These are phyloP conservation scores for Chrysochromulina parva DNA, from an alignment of 78 protist species.

Conservation along the genomic window DNA sequence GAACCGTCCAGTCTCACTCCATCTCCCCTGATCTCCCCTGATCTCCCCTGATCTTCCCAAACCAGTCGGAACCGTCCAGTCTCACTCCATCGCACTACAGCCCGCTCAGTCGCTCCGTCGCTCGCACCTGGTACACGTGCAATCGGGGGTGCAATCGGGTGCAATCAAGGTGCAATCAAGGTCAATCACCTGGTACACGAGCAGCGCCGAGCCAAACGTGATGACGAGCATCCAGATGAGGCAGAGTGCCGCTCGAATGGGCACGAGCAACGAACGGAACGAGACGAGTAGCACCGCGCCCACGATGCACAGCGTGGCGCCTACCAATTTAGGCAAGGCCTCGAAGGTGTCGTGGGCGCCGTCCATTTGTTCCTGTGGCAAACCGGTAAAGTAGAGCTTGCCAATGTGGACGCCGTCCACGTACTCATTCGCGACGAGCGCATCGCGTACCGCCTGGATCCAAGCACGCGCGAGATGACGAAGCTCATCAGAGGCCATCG, in stretches of 20 bases:
- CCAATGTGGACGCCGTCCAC: neutral
- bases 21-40: too few relatives aligned
- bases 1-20: too few relatives aligned
- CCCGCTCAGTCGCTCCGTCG: too few relatives aligned
- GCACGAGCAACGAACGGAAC: conserved; percentile 59
- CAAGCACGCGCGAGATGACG: neutral
- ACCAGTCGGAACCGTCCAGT: too few relatives aligned
- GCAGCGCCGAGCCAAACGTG: conserved; percentile 28
- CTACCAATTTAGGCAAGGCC: conserved; percentile 8
- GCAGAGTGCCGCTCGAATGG: conserved; percentile 54
- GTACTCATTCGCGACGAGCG: neutral
- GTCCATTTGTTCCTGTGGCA: neutral
- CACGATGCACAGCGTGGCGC: conserved; percentile 37
- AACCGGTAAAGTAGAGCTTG: neutral
- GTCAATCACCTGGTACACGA: conserved; percentile 22
- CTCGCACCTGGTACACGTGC: too few relatives aligned
- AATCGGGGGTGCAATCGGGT: too few relatives aligned
- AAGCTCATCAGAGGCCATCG: too few relatives aligned
- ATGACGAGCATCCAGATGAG: conserved; percentile 23
- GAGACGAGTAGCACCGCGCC: conserved; percentile 33
- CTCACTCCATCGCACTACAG: too few relatives aligned
- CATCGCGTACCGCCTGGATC: neutral
- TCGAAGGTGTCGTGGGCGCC: neutral
- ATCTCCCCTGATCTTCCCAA: too few relatives aligned
- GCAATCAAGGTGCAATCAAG: too few relatives aligned